These are phyloP conservation scores for Dichotomopilus funicola DNA, from an alignment of 2,329 filamentous ascomycete species.

Conservation along the genomic window DNA sequence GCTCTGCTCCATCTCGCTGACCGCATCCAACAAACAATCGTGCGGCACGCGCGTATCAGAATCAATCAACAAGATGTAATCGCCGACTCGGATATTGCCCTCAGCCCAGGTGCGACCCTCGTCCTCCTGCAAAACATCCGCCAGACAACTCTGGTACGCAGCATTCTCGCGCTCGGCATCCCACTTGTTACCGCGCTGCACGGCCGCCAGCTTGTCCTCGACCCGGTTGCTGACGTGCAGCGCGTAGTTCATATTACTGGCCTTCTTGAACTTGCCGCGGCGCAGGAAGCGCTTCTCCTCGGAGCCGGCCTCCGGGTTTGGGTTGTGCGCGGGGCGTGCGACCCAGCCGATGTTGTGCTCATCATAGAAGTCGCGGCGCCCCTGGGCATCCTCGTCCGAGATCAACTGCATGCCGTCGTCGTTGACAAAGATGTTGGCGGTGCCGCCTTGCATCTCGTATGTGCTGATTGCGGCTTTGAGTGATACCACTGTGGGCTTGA, in stretches of 20 bases:
- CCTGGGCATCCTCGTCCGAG: constrained; percentile 52
- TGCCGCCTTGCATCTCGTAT: constrained; percentile 69
- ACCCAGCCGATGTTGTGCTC: constrained; percentile 66
- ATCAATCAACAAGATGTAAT: constrained; percentile 74
- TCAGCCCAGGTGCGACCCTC: constrained; percentile 73
- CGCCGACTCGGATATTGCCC: constrained; percentile 78
- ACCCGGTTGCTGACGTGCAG: constrained; percentile 55
- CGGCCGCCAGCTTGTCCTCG: constrained; percentile 57
- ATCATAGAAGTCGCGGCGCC: constrained; percentile 61
- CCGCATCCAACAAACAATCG: constrained; percentile 72
- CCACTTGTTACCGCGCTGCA: constrained; percentile 52
- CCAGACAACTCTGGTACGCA: constrained; percentile 40
- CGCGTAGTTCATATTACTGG: constrained; percentile 67
- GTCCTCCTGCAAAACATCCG: constrained; percentile 57
- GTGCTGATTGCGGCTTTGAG: constrained; percentile 72
- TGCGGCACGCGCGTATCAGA: constrained; percentile 72
- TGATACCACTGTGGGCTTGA: constrained; percentile 68
- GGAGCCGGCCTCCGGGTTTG: constrained; percentile 35
- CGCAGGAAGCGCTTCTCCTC: constrained; percentile 57
- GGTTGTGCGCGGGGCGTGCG: constrained; percentile 55
- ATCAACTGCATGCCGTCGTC: constrained; percentile 68
- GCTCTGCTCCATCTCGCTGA: constrained; percentile 75
- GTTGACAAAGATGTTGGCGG: constrained; percentile 70
- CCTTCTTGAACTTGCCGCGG: constrained; percentile 63
- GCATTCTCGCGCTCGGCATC: constrained; percentile 36